Evolutionary conservation across 2,329 filamentous ascomycete species (phyloP), one percentile per base, ranked within the genome.

Genomic region (Thermoascus crustaceus): DNA sequence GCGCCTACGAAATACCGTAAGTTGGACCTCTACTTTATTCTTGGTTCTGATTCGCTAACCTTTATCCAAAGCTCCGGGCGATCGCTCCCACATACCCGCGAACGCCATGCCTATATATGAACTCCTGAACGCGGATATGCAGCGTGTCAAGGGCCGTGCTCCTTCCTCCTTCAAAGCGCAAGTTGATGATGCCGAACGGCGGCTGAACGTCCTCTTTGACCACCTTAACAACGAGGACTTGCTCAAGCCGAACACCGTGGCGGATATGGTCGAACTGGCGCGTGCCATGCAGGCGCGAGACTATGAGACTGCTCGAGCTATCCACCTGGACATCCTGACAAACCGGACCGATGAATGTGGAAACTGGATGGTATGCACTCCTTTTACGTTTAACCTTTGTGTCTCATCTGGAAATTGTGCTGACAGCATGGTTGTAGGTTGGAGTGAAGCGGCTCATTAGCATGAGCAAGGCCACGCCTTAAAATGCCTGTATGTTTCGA

Each of bases 141-240:
- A 89, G 50, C 83, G 87, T 21, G 84, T 98, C 37, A 88, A 88
- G 40, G 67, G 79, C 20, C 82, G 85, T 48, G 91, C 91, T 1
- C 91, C 91, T 11, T 70, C 81, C n/a, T 80, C 81, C 10, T 95
- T 91, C 66, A 81, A 85, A 44, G 74, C 80, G 9, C 88, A 96
- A 58, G 87, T 98, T 13, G 84, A 86, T 51, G 91, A 96, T 57
- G 91, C 88, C 2, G 85, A 94, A 58, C 94, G 94, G 66, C 80
- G 91, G 18, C 73, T 98, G 40, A 85, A 84, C 51, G 80, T 95
- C 32, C 69, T 98, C n/a, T 96, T 95, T 58, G 89, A 98, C 55
- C 87, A 95, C 60, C 71, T 98, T 30, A 98, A 96, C 72, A 96
- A 96, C 47, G 83, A 88, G 54, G 88, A 96, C 53, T 69, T 95